phyloP scores from a whole-genome alignment of 1,139 yeast species.

The Lodderomyces pseudojiufengensis region DNA sequence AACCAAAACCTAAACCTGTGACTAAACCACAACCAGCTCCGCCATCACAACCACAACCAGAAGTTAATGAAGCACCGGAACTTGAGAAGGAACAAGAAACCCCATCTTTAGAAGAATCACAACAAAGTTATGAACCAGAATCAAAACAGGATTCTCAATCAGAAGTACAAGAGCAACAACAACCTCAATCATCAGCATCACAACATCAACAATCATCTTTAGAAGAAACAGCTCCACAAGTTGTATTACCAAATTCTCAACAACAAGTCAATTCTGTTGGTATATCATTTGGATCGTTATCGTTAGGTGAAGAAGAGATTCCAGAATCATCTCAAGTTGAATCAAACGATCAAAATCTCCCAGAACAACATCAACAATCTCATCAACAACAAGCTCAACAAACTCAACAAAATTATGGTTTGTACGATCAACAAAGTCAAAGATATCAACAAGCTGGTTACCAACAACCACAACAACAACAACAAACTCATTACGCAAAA shows the following conservation, averaged over 20 bases:
- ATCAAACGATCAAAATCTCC: slow-evolving; percentile 9
- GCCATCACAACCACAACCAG: too few species aligned
- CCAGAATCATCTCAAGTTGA: slow-evolving; percentile 12
- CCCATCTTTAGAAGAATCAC: background rate
- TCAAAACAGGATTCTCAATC: slow-evolving; percentile 5
- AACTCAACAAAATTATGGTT: slow-evolving; percentile 14
- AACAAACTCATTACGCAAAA: slow-evolving; percentile 14
- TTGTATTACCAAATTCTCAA: slow-evolving; percentile 59
- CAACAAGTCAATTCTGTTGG: slow-evolving; percentile 56
- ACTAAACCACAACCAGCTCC: slow-evolving; percentile 9
- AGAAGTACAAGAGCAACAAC: slow-evolving; percentile 5
- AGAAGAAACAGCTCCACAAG: slow-evolving; percentile 58
- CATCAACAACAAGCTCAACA: slow-evolving; percentile 15
- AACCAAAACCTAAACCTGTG: slow-evolving; percentile 25
- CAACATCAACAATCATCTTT: slow-evolving; percentile 16
- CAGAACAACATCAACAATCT: slow-evolving; percentile 15
- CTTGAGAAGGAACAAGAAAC: slow-evolving; percentile 14
- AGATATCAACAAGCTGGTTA: slow-evolving; percentile 15
- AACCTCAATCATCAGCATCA: slow-evolving; percentile 8
- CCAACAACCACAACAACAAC: slow-evolving; percentile 11
- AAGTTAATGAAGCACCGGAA: slow-evolving; percentile 12
- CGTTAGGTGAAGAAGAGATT: slow-evolving; percentile 41
- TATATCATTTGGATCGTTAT: slow-evolving; percentile 67
- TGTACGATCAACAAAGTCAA: slow-evolving; percentile 13
- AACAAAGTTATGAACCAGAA: slow-evolving; percentile 11